Conservation (phyloP, 805 yeast species). For the Metschnikowia colocasiae region DNA sequence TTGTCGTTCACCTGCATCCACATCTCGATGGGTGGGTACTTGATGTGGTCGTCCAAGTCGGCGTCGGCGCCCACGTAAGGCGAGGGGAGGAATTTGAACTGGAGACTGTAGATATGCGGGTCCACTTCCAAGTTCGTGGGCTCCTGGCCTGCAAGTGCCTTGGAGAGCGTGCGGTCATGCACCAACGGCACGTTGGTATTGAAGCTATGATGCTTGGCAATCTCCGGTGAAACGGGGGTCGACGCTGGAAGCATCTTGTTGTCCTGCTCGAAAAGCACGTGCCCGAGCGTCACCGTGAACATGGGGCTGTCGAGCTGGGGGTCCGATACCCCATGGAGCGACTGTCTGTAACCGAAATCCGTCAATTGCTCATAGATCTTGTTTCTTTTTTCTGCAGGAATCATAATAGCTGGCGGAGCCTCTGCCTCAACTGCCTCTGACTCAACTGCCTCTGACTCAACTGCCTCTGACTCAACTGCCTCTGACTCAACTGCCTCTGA, state of each 20-base stretch:
- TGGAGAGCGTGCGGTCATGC: slow-evolving; percentile 29
- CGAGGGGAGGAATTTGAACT: slow-evolving; percentile 45
- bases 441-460: not conserved
- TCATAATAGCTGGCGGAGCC: not conserved
- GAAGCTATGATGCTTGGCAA: slow-evolving; percentile 22
- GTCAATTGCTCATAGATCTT: slow-evolving; percentile 23
- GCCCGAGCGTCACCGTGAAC: slow-evolving; percentile 40
- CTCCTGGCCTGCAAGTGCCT: slow-evolving; percentile 23
- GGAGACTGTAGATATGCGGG: slow-evolving; percentile 34
- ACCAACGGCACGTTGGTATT: slow-evolving; percentile 32
- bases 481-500: not conserved
- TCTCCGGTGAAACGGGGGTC: not conserved
- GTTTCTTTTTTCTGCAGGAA: slow-evolving; percentile 12
- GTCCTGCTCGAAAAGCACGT: slow-evolving; percentile 27
- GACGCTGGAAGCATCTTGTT: not conserved
- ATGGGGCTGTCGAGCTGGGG: slow-evolving; percentile 23
- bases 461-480: not conserved
- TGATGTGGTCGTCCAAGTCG: slow-evolving; percentile 19
- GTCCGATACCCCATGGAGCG: slow-evolving; percentile 21
- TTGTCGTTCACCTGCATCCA: slow-evolving; percentile 46
- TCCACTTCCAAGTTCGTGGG: slow-evolving; percentile 18
- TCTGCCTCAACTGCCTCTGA: too few relatives aligned
- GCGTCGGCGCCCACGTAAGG: slow-evolving; percentile 25
- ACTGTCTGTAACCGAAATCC: slow-evolving; percentile 25
- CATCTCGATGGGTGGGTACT: slow-evolving; percentile 53